A percentile compares a stretch with the other conserved stretches of the same genome.
These are phyloP conservation scores for Claviceps fusiformis DNA, from an alignment of 2,329 filamentous ascomycete species.

Conservation along the genomic window DNA sequence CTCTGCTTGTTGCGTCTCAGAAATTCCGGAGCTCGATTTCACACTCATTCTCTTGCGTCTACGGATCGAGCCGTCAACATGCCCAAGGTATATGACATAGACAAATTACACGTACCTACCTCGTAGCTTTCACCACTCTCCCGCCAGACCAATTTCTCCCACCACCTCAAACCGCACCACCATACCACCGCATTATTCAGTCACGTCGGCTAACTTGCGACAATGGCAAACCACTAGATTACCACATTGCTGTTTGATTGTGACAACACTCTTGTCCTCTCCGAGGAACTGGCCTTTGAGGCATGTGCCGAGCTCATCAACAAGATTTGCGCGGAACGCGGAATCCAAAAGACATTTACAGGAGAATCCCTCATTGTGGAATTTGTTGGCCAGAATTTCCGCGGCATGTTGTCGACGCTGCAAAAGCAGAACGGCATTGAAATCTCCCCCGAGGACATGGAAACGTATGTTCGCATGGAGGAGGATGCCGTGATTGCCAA, in stretches of 20 bases:
- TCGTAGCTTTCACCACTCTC: too few relatives aligned
- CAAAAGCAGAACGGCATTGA: constrained; percentile 63
- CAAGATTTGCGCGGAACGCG: constrained; percentile 58
- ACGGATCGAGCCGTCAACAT: neutral
- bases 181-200: neutral
- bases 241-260: constrained; percentile 62
- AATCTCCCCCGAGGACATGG: constrained; percentile 53
- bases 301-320: constrained; percentile 84
- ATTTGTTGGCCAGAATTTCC: constrained; percentile 91
- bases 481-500: constrained; percentile 75
- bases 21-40: neutral
- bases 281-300: constrained; percentile 82
- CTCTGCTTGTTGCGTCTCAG: too few relatives aligned
- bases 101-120: neutral
- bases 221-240: constrained; percentile 26
- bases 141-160: too few relatives aligned
- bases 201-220: neutral
- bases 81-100: neutral
- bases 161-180: neutral
- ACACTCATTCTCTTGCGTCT: neutral
- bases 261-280: constrained; percentile 89
- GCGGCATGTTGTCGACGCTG: constrained; percentile 71
- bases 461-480: constrained; percentile 61
- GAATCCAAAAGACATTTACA: constrained; percentile 56
- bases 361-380: constrained; percentile 66